Evolutionary conservation across 148 eudicot genomes (phyloP).

Genomic region (Amaranthus palmeri): DNA sequence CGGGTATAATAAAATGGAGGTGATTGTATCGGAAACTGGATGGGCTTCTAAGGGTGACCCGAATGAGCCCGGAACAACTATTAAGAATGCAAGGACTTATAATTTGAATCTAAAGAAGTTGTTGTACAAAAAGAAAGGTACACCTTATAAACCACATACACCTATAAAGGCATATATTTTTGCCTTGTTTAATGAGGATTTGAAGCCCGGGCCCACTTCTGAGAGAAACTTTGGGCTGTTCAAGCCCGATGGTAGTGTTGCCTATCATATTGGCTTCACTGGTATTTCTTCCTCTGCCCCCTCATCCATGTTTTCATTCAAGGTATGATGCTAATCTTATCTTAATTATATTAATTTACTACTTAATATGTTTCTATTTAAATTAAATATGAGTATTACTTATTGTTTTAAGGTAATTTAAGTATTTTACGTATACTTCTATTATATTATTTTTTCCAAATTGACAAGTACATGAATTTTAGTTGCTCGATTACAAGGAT

Average conservation of each 20-base stretch:
- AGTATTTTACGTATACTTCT: too few species aligned
- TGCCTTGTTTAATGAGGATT: conserved; percentile 75
- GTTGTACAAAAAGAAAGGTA: conserved; percentile 68
- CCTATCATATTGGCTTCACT: conserved; percentile 71
- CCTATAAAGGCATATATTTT: conserved; percentile 63
- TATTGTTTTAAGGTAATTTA: too few species aligned
- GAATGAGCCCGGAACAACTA: conserved; percentile 48
- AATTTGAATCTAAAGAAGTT: conserved; percentile 51
- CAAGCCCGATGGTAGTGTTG: conserved; percentile 73
- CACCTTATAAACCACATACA: conserved; percentile 62
- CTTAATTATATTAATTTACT: background rate
- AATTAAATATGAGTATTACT: too few species aligned
- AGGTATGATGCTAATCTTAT: conserved; percentile 16
- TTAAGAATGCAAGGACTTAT: conserved; percentile 59
- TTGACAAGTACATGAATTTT: too few species aligned
- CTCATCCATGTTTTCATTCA: conserved; percentile 33
- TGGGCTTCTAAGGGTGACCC: conserved; percentile 84
- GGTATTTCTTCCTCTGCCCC: conserved; percentile 55
- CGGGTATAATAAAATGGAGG: conserved; percentile 60
- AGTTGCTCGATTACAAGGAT: too few species aligned
- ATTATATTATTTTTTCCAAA: too few species aligned
- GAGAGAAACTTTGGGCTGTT: conserved; percentile 88
- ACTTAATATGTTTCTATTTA: background rate
- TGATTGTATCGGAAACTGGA: conserved; percentile 87
- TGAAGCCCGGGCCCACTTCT: conserved; percentile 83